Percentiles rank a stretch among this genome's conserved stretches.
phyloP scores from a whole-genome alignment of 345 rosid species.

The Eucalyptus curtisii region DNA sequence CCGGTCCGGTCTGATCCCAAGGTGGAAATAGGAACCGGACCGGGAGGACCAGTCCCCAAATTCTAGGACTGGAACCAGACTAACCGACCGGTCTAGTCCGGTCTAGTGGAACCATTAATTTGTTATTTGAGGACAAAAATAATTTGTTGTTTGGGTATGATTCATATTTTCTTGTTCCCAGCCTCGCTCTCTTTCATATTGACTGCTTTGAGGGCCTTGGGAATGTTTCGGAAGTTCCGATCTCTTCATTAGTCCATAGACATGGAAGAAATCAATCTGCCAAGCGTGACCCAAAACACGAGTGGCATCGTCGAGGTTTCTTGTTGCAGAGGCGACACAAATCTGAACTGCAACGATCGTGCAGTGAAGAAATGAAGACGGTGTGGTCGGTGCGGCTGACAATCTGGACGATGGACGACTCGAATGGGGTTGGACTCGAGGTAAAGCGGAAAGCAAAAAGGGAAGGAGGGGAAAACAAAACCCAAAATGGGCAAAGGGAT shows the following conservation, averaged over 20 bases:
- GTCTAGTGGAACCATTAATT: rapidly evolving
- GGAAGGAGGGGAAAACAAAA: no score
- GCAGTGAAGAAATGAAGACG: conserved; percentile 12
- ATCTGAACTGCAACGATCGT: conserved; percentile 3
- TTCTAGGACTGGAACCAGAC: no score
- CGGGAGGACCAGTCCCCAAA: rapidly evolving
- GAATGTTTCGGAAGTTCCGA: not conserved
- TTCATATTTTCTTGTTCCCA: no score
- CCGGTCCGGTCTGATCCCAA: rapidly evolving
- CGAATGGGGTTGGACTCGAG: no score
- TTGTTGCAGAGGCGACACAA: not conserved
- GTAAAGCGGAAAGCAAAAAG: no score
- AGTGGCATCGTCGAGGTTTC: not conserved
- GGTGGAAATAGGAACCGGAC: rapidly evolving
- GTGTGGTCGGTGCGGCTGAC: no score
- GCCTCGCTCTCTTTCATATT: not conserved
- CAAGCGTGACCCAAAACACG: conserved; percentile 7
- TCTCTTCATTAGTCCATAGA: not conserved
- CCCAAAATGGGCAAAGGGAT: no score
- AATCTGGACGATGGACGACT: no score
- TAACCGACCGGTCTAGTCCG: rapidly evolving
- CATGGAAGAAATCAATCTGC: conserved; percentile 11
- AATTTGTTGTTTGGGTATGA: no score
- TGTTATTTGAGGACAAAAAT: no score
- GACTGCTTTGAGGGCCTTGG: not conserved